phyloP scores from a whole-genome alignment of 2,329 filamentous ascomycete genomes.

The Chaetomium olivaceum region DNA sequence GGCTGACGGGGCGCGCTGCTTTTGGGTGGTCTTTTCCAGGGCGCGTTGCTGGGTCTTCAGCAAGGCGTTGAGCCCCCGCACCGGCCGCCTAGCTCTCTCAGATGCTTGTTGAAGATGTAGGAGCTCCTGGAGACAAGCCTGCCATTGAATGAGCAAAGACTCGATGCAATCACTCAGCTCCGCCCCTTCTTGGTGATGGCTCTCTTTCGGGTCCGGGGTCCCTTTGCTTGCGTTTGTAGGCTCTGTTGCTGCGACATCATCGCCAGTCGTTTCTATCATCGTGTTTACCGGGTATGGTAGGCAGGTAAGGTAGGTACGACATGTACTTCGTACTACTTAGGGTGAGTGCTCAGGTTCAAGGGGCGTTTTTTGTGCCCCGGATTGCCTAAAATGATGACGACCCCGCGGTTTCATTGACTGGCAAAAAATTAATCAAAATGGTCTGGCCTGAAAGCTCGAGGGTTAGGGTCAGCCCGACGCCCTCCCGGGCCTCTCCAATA shows the following conservation, averaged over 20 bases:
- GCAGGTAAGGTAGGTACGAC: no score
- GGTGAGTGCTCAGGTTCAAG: not conserved
- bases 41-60: conserved; percentile 32
- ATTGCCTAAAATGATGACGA: not conserved
- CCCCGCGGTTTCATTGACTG: not conserved
- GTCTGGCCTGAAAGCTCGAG: not conserved
- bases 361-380: not conserved
- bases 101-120: conserved; percentile 26
- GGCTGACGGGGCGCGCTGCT: conserved; percentile 11
- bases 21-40: conserved; percentile 29
- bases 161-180: conserved; percentile 26
- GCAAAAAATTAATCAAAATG: not conserved
- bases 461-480: not conserved
- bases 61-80: conserved; percentile 28
- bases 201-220: not conserved
- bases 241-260: not conserved
- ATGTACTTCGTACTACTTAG: no score
- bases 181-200: not conserved
- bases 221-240: not conserved
- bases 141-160: conserved; percentile 28
- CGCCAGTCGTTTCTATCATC: not conserved
- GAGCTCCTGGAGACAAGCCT: conserved; percentile 28
- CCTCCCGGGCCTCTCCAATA: no score
- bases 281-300: not conserved
- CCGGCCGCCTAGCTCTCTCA: conserved; percentile 22